Evolutionary conservation across 768 basidiomycete species (phyloP), one percentile per base, ranked within the genome.

Genomic region (Russula vinacea): DNA sequence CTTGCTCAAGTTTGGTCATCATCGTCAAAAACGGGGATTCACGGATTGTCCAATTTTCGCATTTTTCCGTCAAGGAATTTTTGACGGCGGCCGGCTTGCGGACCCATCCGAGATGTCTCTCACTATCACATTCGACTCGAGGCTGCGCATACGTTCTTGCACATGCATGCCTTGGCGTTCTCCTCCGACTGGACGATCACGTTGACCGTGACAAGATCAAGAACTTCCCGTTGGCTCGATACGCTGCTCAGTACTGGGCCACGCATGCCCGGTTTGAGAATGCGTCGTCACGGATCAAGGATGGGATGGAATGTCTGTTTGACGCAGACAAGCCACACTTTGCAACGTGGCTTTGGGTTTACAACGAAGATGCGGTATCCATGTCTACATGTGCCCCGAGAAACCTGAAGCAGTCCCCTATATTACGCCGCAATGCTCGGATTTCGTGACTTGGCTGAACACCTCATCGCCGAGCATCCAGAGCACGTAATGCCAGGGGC

Each of bases 1-100:
- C 37, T 8, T 56, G 39, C 39, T 56, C 55, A 0, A 56, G 55
- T 32, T 42, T 56, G 39, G 39, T 56, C 39, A 19, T 7, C 1
- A 32, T 56, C 2, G 39, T 56, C 39, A 19, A 40, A n/a, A 7
- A 56, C 22, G 24, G 17, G 3, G 37, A 29, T 17, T 56, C 24
- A 3, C 3, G 24, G 1, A 9, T 56, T 8, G 39, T 56, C 19
- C 55, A 56, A 24, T 56, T 56, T 17, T 24, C 55, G 2, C 54
- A 56, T 14, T 56, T 56, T 16, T 56, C 54, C 1, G 54, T 56
- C 39, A 56, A 56, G 9, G 54, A 56, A 22, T 56, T 39, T 26
- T 17, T 56, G 37, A 17, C n/a, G 22, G 40, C 54, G 9, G 3
- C 6, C 54, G 54, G 1, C 54, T 56, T 40, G 37, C 39, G 8